These are phyloP conservation scores for Diaporthe citri DNA, from an alignment of 2,329 filamentous ascomycete species.

Conservation along the genomic window DNA sequence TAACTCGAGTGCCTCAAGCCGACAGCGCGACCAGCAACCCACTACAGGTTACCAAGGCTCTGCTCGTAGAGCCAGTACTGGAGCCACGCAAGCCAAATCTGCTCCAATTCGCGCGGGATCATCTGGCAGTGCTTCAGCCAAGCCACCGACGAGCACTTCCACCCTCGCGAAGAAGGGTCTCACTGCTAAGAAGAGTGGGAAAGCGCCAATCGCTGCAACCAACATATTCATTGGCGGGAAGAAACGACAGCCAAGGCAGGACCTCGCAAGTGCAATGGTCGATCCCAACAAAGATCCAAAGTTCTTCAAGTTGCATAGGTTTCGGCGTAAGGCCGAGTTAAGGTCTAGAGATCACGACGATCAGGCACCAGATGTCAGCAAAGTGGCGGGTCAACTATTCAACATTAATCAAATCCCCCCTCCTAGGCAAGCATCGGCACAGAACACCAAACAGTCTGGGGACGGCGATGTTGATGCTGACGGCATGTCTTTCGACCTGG, in stretches of 20 bases:
- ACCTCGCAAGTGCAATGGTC: constrained; percentile 54
- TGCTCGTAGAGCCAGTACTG: constrained; percentile 45
- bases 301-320: constrained; percentile 54
- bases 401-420: constrained; percentile 43
- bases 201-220: constrained; percentile 43
- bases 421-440: constrained; percentile 1
- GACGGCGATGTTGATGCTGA: background rate
- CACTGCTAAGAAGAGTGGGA: constrained; percentile 46
- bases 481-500: background rate
- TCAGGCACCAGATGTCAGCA: constrained; percentile 51
- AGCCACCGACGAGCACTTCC: background rate
- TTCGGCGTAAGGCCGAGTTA: constrained; percentile 57
- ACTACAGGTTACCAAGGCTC: constrained; percentile 52
- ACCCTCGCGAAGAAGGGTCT: constrained; percentile 32
- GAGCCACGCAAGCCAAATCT: constrained; percentile 34
- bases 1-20: constrained; percentile 10
- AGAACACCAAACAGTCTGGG: background rate
- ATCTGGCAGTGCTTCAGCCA: background rate
- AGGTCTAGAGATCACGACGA: constrained; percentile 60
- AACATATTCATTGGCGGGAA: constrained; percentile 64
- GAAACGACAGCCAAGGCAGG: constrained; percentile 51
- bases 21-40: constrained; percentile 20
- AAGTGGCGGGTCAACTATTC: constrained; percentile 44
- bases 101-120: background rate
- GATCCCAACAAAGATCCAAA: constrained; percentile 58